Base-by-base conservation (phyloP, 1,139 yeast genomes). In the Hyphopichia khmerensis region DNA sequence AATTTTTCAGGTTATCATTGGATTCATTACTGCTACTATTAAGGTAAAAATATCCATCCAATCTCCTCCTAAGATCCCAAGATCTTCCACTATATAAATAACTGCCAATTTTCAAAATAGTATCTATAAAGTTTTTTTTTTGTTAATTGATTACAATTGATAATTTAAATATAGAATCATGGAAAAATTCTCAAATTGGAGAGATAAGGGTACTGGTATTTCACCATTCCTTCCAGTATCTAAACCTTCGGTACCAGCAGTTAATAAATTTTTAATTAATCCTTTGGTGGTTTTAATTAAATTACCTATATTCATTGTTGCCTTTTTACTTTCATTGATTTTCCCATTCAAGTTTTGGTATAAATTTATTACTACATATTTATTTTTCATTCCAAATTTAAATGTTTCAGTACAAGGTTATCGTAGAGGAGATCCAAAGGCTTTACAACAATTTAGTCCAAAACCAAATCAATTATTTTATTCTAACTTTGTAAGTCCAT, bases 141-240 rank as follows among this genome's bases (percentile, higher is more conserved):
- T n/a, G 24, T 5, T 6, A 6, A 21, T 21, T 21, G 24, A 21
- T 9, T 9, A 6, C 9, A 21, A 6, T 21, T 21, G 24, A 6
- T 21, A 5, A 21, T 21, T 21, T 9, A 27, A 27, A 7, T 27
- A 7, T 4, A 30, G 8, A 9, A 16, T 35, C 36, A 84, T 85
- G 95, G 95, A 85, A 60, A 84, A 84, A 63, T 85, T 78, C 62
- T 80, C 88, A 32, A 73, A 74, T 46, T 86, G 84, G 80, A 76
- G 91, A 59, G 95, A 86, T 55, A 84, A 80, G 51, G 88, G 88
- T 2, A 85, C 93, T 2, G 95, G 95, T n/a, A 83, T 85, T 15
- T 79, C 89, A 1, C 95, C 95, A 3, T 86, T 85, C 49, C 69
- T 82, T 66, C 89, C 90, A 0, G 59, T 52, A 4, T 62, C 52